Evolutionary conservation across 169 alveolate species (phyloP), one percentile per base, ranked within the genome.

Genomic region (Plasmodium coatneyi): DNA sequence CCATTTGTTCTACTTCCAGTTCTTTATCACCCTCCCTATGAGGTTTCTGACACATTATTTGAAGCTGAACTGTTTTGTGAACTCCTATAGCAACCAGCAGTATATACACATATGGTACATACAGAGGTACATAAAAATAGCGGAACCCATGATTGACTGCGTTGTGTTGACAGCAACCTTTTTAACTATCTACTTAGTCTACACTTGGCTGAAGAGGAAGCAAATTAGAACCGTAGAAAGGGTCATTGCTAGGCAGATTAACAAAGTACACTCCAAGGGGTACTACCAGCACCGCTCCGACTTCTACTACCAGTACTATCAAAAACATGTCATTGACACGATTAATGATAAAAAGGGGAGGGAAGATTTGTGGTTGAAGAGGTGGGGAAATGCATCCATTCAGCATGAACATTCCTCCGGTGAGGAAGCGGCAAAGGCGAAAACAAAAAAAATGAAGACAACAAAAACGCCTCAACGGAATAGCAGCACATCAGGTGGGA

Each of bases 71-170:
- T 91, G 95, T 39, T 91, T 91, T 14, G 32, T 81, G 19, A 91
- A 46, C 76, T 46, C 80, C 10, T 80, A 70, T 49, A 80, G 46
- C 66, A 70, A 30, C 36, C 66, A 80, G 25, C 70, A 80, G 22
- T 91, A 91, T 91, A 71, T 80, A 70, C 71, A 32, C 66, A 72
- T 91, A 46, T 91, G 95, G 95, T 91, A 91, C 39, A 52, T 81
- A 16, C 95, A 91, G 76, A 91, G 95, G 82, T 91, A 80, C 83
- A 28, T 82, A 28, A 91, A 91, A 81, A 91, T 91, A 16, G 92
- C 84, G 9, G 95, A 91, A 28, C 95, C 95, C 28, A 80, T 91
- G 74, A 71, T 91, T 81, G 95, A 91, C 74, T 91, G 95, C 56
- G 14, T 22, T 16, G 25, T 91, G 25, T 34, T 91, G 46, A 71